These are phyloP conservation scores for Aspergillus cristatus DNA, from an alignment of 495 filamentous ascomycete genomes.

Conservation along the genomic window DNA sequence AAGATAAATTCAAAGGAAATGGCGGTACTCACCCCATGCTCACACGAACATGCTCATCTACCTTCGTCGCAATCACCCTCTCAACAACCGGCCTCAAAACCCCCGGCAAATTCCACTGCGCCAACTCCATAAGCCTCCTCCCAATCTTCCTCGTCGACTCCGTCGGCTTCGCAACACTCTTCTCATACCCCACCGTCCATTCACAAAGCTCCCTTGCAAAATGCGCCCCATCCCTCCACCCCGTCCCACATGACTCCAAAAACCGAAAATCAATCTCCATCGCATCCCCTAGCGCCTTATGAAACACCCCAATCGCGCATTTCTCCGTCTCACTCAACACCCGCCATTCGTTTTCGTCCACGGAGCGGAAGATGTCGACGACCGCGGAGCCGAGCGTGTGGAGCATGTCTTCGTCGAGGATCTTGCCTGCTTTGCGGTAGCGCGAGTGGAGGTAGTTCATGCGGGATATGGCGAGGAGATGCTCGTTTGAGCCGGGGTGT, in stretches of 20 bases:
- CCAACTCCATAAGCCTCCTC: background rate
- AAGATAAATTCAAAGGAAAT: background rate
- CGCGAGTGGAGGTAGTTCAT: slow-evolving; percentile 51
- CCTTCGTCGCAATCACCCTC: background rate
- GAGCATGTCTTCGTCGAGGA: slow-evolving; percentile 26
- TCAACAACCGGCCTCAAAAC: background rate
- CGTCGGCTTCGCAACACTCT: slow-evolving; percentile 5
- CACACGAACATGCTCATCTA: slow-evolving; percentile 3
- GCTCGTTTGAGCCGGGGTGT: slow-evolving; percentile 8
- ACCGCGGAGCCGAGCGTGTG: slow-evolving; percentile 35
- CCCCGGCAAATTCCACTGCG: slow-evolving; percentile 1
- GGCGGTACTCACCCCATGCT: slow-evolving; percentile 3
- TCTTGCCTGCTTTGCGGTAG: slow-evolving; percentile 38
- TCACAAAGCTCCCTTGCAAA: slow-evolving; percentile 40
- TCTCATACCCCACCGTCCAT: slow-evolving; percentile 42
- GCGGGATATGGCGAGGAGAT: slow-evolving; percentile 30
- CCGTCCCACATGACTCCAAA: slow-evolving; percentile 25
- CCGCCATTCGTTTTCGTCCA: slow-evolving; percentile 34
- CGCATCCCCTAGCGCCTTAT: slow-evolving; percentile 29
- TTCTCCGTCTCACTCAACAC: slow-evolving; percentile 24
- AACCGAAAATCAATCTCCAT: slow-evolving; percentile 9
- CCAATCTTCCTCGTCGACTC: slow-evolving; percentile 2
- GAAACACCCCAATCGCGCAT: slow-evolving; percentile 30
- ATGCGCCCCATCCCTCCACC: slow-evolving; percentile 43
- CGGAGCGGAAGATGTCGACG: slow-evolving; percentile 29